Evolutionary conservation across 2,329 filamentous ascomycete species (phyloP), one percentile per base, ranked within the genome.

Genomic region (Leptographium wingfieldii): DNA sequence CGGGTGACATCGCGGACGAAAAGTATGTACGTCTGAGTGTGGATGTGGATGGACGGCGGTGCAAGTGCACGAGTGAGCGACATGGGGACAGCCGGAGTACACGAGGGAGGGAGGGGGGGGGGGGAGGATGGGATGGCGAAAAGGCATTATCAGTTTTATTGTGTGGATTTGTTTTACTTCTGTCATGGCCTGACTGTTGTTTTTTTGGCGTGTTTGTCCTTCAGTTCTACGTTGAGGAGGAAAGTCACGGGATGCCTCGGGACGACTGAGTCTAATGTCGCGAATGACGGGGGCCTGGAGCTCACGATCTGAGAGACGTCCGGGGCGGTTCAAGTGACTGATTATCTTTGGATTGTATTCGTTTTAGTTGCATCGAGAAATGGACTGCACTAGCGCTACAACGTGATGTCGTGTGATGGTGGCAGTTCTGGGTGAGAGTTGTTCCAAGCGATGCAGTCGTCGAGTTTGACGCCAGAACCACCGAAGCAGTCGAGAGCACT

Each of bases 401-500:
- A 2, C 51, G 25, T 31, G 35, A 25, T 10, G 54, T 46, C 12
- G 19, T n/a, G 29, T n/a, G 43, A n/a, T 9, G 7, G 4, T 40
- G 38, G 10, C 38, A 14, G 14, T 46, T 58, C 16, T 40, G 22
- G 22, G n/a, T 43, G 48, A 4, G 27, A 43, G 10, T 72, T 74
- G 70, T 97, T 97, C 94, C 94, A 99, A 66, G 78, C 76, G 43
- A 96, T 85, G 71, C 92, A 97, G 60, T 96, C 92, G 40, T 88
- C 86, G 69, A 97, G 91, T 63, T 81, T 90, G 59, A 96, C 90
- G 1, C 90, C 88, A 22, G 78, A 84, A 1, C 94, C 94, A 10
- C 94, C 94, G 72, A 99, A 99, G 65, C 96, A 91, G 74, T 99
- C 94, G 67, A 99, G 74, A 1, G 94, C 94, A 71, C 94, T 97